Evolutionary conservation across 495 filamentous ascomycete species (phyloP).

Genomic region (Neurospora africana): DNA sequence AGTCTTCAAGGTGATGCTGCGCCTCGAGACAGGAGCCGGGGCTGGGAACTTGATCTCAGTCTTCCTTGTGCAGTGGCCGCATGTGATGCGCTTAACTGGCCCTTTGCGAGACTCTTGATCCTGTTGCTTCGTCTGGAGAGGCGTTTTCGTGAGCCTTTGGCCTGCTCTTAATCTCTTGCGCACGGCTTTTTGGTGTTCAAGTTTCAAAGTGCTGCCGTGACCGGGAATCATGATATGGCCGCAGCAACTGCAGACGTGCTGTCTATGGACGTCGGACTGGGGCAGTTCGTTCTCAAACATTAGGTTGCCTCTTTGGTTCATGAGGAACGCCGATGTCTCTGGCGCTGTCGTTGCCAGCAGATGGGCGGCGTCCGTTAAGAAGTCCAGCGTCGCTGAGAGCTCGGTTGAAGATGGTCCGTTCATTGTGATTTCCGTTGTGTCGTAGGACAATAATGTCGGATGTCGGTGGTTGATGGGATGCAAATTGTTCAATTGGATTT

Average conservation of each 20-base stretch:
- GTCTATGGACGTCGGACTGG: conserved; percentile 31
- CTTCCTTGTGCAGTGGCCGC: conserved; percentile 30
- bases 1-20: conserved; percentile 8
- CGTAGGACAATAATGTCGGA: neutral
- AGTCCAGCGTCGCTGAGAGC: conserved; percentile 23
- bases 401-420: conserved; percentile 19
- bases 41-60: conserved; percentile 28
- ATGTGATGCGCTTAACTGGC: conserved; percentile 31
- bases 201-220: conserved; percentile 25
- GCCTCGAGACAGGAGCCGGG: conserved; percentile 24
- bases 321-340: conserved; percentile 39
- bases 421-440: neutral
- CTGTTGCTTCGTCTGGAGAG: conserved; percentile 1
- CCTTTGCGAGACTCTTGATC: conserved; percentile 4
- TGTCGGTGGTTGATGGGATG: neutral
- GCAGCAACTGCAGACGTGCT: conserved; percentile 40
- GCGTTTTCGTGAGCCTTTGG: neutral
- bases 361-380: conserved; percentile 42
- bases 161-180: conserved; percentile 3
- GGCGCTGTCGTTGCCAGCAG: conserved; percentile 34
- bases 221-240: conserved; percentile 43
- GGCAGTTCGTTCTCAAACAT: conserved; percentile 33
- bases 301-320: conserved; percentile 32
- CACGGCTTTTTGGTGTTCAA: conserved; percentile 19
- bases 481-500: neutral